Base-by-base conservation (phyloP, 164 flowering plant species). In the Annona squamosa region DNA sequence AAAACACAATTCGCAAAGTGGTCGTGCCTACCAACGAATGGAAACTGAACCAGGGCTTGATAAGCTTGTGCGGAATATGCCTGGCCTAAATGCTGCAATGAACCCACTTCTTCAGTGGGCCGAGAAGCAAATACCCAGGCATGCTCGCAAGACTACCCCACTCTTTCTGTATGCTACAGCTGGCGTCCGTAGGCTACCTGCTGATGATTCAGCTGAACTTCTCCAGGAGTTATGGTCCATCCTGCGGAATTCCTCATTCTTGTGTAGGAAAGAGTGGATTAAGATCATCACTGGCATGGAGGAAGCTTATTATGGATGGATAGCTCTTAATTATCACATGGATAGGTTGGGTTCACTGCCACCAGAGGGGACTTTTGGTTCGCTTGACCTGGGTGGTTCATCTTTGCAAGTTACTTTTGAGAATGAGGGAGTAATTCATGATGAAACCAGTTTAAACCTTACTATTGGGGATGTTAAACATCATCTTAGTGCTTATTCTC, bases 271-370 rank as follows among this genome's bases (percentile, higher is more conserved):
- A 73, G 94, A 90, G 19, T 92, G 95, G 95, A 88, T 95, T 62
- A 91, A 86, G 79, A 84, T 83, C 74, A 90, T 96, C 61, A 84
- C 82, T 48, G 99, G 99, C 59, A 85, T 81, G 82, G 99, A 96
- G 79, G 99, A 96, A 86, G 99, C 99, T 77, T 93, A 93, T 75
- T 96, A 72, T 83, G 99, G 99, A 70, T 96, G 99, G 99, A 88
- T 91, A 52, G 97, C 99, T 75, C 90, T 96, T 63, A 96, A 96
- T 78, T 87, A 93, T 82, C 88, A 80, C 68, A 85, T 82, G 69
- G 82, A 84, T 61, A 77, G 82, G 74, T 82, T 95, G 76, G 97
- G 98, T 67, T 81, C 87, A 3, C 69, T 46, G 18, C 94, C 90
- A 12, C 77, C 78, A 71, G 87, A 80, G 77, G 81, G 79, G 81